Conservation (phyloP, 257 asterid species). For the Voacanga thouarsii region DNA sequence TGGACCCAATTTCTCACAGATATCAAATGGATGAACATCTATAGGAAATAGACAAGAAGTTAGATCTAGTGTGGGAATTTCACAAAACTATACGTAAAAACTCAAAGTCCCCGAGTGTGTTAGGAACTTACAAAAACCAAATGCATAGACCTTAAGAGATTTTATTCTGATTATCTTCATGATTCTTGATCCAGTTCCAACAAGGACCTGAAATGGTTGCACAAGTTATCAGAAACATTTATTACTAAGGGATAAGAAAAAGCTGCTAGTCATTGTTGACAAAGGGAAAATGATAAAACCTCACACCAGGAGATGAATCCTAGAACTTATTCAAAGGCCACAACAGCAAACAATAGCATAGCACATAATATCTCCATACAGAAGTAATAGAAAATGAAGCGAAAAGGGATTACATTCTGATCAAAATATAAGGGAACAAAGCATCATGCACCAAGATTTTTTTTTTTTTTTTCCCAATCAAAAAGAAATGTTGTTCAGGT, state of each 20-base stretch:
- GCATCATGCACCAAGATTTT: background rate
- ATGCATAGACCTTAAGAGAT: constrained; percentile 85
- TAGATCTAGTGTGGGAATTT: constrained; percentile 8
- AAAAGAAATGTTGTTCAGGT: background rate
- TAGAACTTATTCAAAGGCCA: background rate
- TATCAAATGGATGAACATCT: constrained; percentile 93
- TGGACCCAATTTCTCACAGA: constrained; percentile 84
- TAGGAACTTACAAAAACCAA: constrained; percentile 85
- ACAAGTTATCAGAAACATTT: background rate
- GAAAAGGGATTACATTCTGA: background rate
- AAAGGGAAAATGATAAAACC: background rate
- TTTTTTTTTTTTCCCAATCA: background rate
- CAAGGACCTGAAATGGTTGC: constrained; percentile 66
- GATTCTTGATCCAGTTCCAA: constrained; percentile 93
- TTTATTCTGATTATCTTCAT: constrained; percentile 84
- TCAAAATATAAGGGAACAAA: background rate
- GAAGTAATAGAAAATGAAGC: background rate
- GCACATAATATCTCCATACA: background rate
- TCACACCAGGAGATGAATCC: background rate
- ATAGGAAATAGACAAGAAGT: constrained; percentile 23
- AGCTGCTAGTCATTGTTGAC: background rate
- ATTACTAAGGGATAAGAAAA: background rate
- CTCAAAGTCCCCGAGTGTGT: constrained; percentile 8
- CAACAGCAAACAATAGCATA: background rate
- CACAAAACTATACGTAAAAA: constrained; percentile 11